These are phyloP conservation scores for Naganishia friedmannii DNA, from an alignment of 768 basidiomycete species.

Conservation along the genomic window DNA sequence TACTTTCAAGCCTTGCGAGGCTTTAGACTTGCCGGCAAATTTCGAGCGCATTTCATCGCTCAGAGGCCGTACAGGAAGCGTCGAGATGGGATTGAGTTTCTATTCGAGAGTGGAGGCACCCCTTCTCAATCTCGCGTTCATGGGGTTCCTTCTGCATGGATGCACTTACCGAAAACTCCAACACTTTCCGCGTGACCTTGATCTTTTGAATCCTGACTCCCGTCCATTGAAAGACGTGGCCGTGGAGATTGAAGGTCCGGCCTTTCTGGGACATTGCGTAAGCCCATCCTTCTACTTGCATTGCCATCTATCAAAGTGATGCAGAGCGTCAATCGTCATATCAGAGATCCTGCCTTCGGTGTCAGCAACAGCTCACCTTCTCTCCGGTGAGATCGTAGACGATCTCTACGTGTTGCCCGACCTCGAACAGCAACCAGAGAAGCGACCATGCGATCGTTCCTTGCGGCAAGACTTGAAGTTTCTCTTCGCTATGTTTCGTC, in stretches of 20 bases:
- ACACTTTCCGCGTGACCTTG: slow-evolving; percentile 6
- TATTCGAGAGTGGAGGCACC: background rate
- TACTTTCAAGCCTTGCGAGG: background rate
- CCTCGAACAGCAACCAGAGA: slow-evolving; percentile 6
- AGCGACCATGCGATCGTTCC: slow-evolving; percentile 7
- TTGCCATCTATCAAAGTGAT: background rate
- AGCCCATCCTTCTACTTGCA: slow-evolving; percentile 12
- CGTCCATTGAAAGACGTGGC: slow-evolving; percentile 5
- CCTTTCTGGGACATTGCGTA: slow-evolving; percentile 10
- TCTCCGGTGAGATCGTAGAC: slow-evolving; percentile 8
- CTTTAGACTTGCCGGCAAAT: background rate
- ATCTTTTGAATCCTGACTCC: slow-evolving; percentile 4
- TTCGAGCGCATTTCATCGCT: slow-evolving; percentile 1
- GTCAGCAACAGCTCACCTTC: too few species aligned
- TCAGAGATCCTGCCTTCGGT: too few species aligned
- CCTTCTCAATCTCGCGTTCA: background rate
- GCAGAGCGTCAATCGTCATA: background rate
- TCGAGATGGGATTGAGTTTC: slow-evolving; percentile 14
- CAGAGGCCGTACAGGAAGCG: slow-evolving; percentile 2
- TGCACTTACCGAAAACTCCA: slow-evolving; percentile 2
- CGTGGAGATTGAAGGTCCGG: background rate
- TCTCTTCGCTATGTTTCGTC: background rate
- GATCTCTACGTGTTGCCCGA: slow-evolving; percentile 12
- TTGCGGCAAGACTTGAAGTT: background rate
- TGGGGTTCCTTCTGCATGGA: background rate